Conservation (phyloP, 1,139 yeast species). For the Hyphopichia buzzinii region DNA sequence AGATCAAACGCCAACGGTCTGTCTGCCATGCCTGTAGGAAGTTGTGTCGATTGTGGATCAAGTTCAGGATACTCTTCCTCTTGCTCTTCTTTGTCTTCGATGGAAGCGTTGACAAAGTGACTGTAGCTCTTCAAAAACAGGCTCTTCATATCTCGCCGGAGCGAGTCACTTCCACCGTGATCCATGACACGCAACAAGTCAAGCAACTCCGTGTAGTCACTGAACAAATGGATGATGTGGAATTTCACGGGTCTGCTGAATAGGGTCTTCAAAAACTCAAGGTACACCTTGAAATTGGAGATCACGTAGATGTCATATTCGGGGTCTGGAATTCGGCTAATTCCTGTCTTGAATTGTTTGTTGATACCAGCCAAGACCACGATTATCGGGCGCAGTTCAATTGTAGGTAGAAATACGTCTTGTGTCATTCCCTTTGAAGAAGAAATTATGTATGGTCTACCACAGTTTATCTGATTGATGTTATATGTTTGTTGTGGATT, state of each 20-base stretch:
- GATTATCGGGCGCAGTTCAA: neutral
- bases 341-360: neutral
- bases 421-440: no score
- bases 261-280: conserved; percentile 16
- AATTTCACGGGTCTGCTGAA: conserved; percentile 9
- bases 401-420: no score
- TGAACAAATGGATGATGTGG: conserved; percentile 15
- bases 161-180: conserved; percentile 5
- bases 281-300: conserved; percentile 18
- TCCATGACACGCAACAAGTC: conserved; percentile 12
- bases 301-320: conserved; percentile 20
- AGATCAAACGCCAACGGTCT: conserved; percentile 17
- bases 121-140: conserved; percentile 2
- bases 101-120: neutral
- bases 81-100: neutral
- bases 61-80: conserved; percentile 1
- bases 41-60: neutral
- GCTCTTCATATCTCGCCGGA: conserved; percentile 1
- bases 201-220: conserved; percentile 11
- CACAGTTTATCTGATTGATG: no score
- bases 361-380: neutral
- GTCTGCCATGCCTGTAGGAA: conserved; percentile 18
- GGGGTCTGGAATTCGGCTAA: conserved; percentile 10
- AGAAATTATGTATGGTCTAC: no score
- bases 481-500: no score